Conservation (phyloP, 2,329 filamentous ascomycete species). For the Coniochaeta hoffmannii region DNA sequence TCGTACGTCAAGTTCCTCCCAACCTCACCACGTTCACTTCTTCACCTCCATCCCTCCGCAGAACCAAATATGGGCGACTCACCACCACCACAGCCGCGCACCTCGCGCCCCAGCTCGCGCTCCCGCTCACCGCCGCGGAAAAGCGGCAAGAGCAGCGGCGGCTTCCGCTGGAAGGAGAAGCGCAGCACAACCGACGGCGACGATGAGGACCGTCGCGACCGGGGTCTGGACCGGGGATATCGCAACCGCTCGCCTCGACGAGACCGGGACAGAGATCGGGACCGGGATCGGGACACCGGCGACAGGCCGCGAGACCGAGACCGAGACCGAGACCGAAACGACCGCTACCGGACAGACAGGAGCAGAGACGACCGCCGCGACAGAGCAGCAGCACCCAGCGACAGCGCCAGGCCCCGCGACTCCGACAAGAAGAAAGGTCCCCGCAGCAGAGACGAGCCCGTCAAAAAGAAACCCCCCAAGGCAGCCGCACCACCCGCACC, state of each 20-base stretch:
- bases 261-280: constrained; percentile 12
- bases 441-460: constrained; percentile 16
- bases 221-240: constrained; percentile 17
- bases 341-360: constrained; percentile 47
- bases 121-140: constrained; percentile 14
- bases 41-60: neutral
- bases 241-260: constrained; percentile 19
- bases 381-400: constrained; percentile 22
- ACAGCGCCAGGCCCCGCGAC: neutral
- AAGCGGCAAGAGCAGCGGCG: constrained; percentile 12
- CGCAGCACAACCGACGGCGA: constrained; percentile 11
- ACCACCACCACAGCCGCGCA: constrained; percentile 2
- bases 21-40: neutral
- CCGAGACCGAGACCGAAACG: constrained; percentile 12
- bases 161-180: constrained; percentile 23
- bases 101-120: constrained; percentile 14
- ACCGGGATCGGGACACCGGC: constrained; percentile 19
- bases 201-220: constrained; percentile 7
- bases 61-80: neutral
- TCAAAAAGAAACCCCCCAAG: constrained; percentile 27
- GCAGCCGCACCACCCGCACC: constrained; percentile 18
- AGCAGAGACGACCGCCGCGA: constrained; percentile 49
- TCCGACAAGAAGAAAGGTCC: constrained; percentile 24
- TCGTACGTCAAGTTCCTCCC: neutral
- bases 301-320: constrained; percentile 18